Base-by-base conservation (phyloP, 441 rosid genomes). In the Adansonia rubrostipa region DNA sequence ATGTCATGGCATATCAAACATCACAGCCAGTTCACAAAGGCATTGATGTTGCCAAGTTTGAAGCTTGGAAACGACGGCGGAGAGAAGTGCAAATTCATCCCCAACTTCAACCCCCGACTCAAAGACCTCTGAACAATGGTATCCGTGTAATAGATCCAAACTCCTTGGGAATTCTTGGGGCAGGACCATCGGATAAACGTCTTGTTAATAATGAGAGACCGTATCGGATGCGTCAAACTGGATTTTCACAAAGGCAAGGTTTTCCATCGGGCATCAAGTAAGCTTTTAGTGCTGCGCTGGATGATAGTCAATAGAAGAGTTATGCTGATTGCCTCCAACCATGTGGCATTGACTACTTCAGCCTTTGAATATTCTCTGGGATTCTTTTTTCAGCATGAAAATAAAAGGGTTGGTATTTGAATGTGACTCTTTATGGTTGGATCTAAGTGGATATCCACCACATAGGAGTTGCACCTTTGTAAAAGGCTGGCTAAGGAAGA, bases 151-250 rank as follows among this genome's bases (percentile, higher is more conserved):
- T 86, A 4, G 94, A 93, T 87, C 93, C 97, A 64, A 95, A 80
- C 77, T 91, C 98, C 5, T 69, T 91, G 72, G 99, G 99, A 45
- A 97, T 97, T 85, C 98, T 97, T 11, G 99, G 99, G 72, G 97
- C 97, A 0, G 95, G 90, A 66, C 99, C 99, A n/a, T 82, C 94
- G n/a, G 99, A 90, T 80, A 68, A n/a, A 74, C 88, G 85, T 3
- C 76, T 88, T 62, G 81, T 60, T 47, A 85, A 17, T 72, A 66
- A 80, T 5, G 91, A 86, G 82, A 89, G 94, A 81, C 87, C 88
- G 75, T 83, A 82, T 54, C 87, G 96, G 75, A 77, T 76, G 84
- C 97, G 90, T 36, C 89, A 85, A 80, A 80, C 90, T 33, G 87
- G 99, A 69, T 87, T 87, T 82, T 90, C 96, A 40, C 82, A 84